phyloP scores from a whole-genome alignment of 192 early-diverging fungal species.

The Funneliformis mosseae region DNA sequence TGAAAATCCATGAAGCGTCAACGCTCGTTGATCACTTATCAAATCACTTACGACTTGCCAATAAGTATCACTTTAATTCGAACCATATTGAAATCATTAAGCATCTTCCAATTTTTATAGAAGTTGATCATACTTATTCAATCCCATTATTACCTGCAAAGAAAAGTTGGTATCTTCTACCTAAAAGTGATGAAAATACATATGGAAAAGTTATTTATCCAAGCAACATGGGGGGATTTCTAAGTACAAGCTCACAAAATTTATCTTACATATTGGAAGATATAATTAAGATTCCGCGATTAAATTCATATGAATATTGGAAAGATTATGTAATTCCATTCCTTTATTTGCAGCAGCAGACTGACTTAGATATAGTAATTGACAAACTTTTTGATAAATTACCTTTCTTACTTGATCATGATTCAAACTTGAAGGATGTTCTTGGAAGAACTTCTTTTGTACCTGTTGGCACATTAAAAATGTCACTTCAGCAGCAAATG shows the following conservation, averaged over 20 bases:
- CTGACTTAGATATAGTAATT: background rate
- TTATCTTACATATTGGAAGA: background rate
- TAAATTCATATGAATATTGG: background rate
- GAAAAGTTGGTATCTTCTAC: background rate
- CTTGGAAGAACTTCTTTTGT: background rate
- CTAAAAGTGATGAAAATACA: background rate
- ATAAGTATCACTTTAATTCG: background rate
- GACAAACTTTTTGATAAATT: slow-evolving; percentile 2
- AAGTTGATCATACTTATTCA: background rate
- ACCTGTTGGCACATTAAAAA: background rate
- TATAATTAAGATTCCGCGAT: background rate
- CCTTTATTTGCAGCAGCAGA: background rate
- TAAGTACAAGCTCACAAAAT: background rate
- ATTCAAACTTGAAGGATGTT: background rate
- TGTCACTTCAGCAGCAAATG: background rate
- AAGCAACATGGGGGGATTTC: background rate
- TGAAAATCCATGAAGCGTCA: background rate
- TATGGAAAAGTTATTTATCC: background rate
- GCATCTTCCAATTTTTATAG: background rate
- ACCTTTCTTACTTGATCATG: background rate
- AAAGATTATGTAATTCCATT: background rate
- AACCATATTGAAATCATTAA: background rate
- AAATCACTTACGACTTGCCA: background rate
- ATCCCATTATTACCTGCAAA: background rate
- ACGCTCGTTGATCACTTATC: background rate